These are phyloP conservation scores for Aspergillus fumigatus DNA, from an alignment of 2,329 filamentous ascomycete genomes.

Conservation along the genomic window DNA sequence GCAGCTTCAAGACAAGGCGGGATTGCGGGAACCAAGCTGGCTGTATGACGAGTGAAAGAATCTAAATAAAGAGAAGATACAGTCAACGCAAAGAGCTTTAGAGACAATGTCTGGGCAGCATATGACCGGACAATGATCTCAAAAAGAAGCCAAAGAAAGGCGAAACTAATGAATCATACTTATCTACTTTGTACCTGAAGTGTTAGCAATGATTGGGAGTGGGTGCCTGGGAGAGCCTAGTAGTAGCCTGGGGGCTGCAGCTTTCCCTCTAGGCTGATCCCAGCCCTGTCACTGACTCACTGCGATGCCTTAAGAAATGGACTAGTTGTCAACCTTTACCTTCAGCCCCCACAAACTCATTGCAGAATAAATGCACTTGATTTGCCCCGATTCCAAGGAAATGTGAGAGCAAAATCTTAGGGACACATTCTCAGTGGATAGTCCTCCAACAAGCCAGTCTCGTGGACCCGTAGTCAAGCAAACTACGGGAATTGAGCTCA, in stretches of 20 bases:
- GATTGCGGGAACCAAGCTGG: background rate
- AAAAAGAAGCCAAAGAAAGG: background rate
- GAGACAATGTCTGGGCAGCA: background rate
- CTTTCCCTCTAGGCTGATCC: background rate
- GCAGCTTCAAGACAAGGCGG: background rate
- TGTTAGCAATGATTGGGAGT: background rate
- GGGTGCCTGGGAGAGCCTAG: background rate
- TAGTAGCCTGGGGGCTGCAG: background rate
- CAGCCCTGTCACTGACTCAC: background rate
- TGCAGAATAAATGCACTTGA: background rate
- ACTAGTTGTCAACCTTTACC: background rate
- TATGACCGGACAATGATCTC: background rate
- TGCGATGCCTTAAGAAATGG: background rate
- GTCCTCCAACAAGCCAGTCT: background rate
- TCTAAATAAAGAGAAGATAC: background rate
- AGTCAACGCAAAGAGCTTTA: background rate
- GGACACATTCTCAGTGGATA: background rate
- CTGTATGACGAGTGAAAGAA: background rate
- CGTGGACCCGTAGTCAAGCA: background rate
- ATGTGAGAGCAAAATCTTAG: background rate
- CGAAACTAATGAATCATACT: background rate
- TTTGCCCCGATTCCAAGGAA: background rate
- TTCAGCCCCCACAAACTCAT: background rate
- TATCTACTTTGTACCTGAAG: background rate
- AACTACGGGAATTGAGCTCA: background rate